Percentiles rank a stretch among this genome's conserved stretches.
These are phyloP conservation scores for Penicillium soppii DNA, from an alignment of 495 filamentous ascomycete species.

Conservation along the genomic window DNA sequence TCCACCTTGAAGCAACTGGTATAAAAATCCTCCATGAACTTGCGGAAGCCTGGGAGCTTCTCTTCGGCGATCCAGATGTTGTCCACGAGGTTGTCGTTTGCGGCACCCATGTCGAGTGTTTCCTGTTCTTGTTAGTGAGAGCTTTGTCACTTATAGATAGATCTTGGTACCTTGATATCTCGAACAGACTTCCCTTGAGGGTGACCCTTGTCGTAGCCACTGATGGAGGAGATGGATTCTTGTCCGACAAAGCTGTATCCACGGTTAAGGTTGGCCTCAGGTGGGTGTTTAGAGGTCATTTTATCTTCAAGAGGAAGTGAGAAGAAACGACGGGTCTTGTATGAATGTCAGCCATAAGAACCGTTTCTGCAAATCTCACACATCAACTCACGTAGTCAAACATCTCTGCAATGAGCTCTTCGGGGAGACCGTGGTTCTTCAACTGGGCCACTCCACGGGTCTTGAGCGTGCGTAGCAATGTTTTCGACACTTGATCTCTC, in stretches of 20 bases:
- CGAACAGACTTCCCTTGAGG: constrained; percentile 21
- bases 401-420: constrained; percentile 19
- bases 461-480: constrained; percentile 18
- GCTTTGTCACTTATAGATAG: neutral
- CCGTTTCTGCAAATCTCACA: neutral
- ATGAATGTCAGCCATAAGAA: neutral
- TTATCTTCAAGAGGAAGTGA: constrained; percentile 41
- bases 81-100: constrained; percentile 35
- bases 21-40: constrained; percentile 54
- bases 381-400: constrained; percentile 22
- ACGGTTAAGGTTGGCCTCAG: constrained; percentile 49
- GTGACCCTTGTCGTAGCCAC: constrained; percentile 43
- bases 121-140: constrained; percentile 40
- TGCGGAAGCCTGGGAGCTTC: constrained; percentile 57
- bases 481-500: constrained; percentile 10
- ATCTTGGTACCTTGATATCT: constrained; percentile 24
- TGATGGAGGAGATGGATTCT: constrained; percentile 58
- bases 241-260: constrained; percentile 51
- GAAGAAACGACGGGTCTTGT: constrained; percentile 34
- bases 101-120: constrained; percentile 60
- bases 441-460: constrained; percentile 24
- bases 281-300: constrained; percentile 55
- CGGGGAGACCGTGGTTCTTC: constrained; percentile 27
- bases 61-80: constrained; percentile 62
- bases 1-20: constrained; percentile 36